Base-by-base conservation (phyloP, 2,329 filamentous ascomycete genomes). In the Gnomoniopsis smithogilvyi region DNA sequence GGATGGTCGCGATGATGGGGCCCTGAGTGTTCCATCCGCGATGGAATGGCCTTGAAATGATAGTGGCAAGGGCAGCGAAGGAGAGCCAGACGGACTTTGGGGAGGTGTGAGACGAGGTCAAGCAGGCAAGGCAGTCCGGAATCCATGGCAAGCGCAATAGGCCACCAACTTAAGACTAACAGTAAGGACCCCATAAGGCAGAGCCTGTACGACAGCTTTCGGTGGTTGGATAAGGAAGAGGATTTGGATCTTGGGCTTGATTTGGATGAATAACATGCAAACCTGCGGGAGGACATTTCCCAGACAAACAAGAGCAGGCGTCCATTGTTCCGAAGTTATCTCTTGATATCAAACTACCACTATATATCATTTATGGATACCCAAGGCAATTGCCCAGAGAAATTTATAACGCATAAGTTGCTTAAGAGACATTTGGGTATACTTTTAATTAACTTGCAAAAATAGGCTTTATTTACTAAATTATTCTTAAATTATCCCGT, bases 161-260 rank as follows among this genome's bases (percentile, higher is more conserved):
- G 48, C n/a, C 57, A 58, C 24, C 30, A 48, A 38, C 58, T 61
- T 14, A 53, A 65, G 49, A 43, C 64, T n/a, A 59, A 53, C 48
- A 30, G 49, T 17, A 59, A 53, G 30, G 66, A 67, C 56, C 64
- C 62, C 33, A 68, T 81, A 65, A 73, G 81, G 38, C 78, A 83
- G 53, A 81, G 82, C 1, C 76, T 90, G 59, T 83, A 85, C 52
- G 85, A 91, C 62, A 87, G 81, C 68, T 89, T 92, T 64, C 80
- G 86, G 51, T 91, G 89, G 88, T 76, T 92, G 26, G 88, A 92
- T 33, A 87, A 91, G 59, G 86, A 90, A 55, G 82, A 87, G 19
- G 83, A 89, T 54, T 75, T 93, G 34, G 88, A 93, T 66, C 72
- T 88, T 24, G 78, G 82, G 48, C 78, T 93, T 41, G 81, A 80